A percentile compares a stretch with the other conserved stretches of the same genome.
Evolutionary conservation across 192 early-diverging fungal genomes (phyloP).

Genomic region (Coemansia sp.): DNA sequence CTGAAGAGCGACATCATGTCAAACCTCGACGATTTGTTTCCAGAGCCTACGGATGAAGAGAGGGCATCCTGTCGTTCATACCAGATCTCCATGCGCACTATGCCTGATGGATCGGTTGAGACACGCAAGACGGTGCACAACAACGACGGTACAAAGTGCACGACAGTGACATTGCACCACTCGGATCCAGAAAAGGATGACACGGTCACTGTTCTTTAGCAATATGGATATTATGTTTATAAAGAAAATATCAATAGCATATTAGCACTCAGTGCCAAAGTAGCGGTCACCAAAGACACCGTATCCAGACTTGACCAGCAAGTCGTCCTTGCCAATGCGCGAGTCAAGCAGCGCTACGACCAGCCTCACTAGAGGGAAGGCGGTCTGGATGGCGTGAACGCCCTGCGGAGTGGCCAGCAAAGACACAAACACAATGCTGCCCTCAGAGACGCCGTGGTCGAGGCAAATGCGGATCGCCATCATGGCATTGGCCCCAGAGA

Average conservation of each 20-base stretch:
- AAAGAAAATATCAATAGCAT: background rate
- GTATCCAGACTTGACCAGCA: constrained; percentile 81
- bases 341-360: constrained; percentile 83
- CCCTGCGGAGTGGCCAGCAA: constrained; percentile 82
- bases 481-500: constrained; percentile 90
- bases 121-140: constrained; percentile 41
- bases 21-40: constrained; percentile 39
- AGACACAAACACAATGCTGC: constrained; percentile 84
- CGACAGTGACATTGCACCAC: constrained; percentile 33
- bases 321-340: constrained; percentile 63
- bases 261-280: constrained; percentile 57
- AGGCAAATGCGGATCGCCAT: constrained; percentile 95
- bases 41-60: constrained; percentile 24
- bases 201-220: constrained; percentile 10
- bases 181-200: constrained; percentile 19
- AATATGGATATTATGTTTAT: background rate
- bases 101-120: constrained; percentile 55
- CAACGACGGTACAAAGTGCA: constrained; percentile 33
- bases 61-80: constrained; percentile 29
- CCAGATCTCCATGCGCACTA: constrained; percentile 39
- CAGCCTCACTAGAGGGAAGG: constrained; percentile 82
- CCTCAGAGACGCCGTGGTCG: constrained; percentile 87
- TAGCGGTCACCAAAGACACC: constrained; percentile 85
- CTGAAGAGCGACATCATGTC: constrained; percentile 28
- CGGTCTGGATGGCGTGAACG: constrained; percentile 74